Conservation (phyloP, 2,329 filamentous ascomycete species). For the Cadophora gregata region DNA sequence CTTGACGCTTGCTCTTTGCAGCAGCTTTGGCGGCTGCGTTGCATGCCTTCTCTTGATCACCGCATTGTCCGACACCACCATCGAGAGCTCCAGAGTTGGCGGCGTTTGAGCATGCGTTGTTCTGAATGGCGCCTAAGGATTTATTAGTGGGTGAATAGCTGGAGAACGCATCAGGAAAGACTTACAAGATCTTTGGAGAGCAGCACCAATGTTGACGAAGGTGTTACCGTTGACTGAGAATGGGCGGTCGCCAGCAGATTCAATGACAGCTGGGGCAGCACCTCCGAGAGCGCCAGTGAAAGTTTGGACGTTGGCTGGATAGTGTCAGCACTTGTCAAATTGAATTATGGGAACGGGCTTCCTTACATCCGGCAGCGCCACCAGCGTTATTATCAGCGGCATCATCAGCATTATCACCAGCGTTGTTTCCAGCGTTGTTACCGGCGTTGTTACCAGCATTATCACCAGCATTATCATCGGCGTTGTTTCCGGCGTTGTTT, state of each 20-base stretch:
- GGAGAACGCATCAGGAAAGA: background rate
- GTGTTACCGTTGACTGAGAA: conserved; percentile 62
- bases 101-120: conserved; percentile 63
- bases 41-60: conserved; percentile 57
- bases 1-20: conserved; percentile 34
- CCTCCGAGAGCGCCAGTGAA: conserved; percentile 57
- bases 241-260: conserved; percentile 55
- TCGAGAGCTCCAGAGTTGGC: conserved; percentile 56
- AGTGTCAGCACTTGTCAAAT: conserved; percentile 25
- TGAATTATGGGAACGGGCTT: background rate
- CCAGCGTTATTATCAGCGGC: background rate
- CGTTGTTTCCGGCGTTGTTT: background rate
- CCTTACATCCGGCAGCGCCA: conserved; percentile 40
- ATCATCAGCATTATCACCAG: background rate
- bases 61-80: conserved; percentile 58
- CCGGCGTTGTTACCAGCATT: too few relatives aligned
- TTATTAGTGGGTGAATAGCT: background rate
- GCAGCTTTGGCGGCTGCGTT: conserved; percentile 37
- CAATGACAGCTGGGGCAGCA: conserved; percentile 54
- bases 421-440: too few relatives aligned
- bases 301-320: conserved; percentile 48
- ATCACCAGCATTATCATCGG: background rate
- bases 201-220: conserved; percentile 61
- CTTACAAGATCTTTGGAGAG: conserved; percentile 62
- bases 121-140: conserved; percentile 53